Conservation (phyloP, 257 asterid species). For the Striga asiatica region DNA sequence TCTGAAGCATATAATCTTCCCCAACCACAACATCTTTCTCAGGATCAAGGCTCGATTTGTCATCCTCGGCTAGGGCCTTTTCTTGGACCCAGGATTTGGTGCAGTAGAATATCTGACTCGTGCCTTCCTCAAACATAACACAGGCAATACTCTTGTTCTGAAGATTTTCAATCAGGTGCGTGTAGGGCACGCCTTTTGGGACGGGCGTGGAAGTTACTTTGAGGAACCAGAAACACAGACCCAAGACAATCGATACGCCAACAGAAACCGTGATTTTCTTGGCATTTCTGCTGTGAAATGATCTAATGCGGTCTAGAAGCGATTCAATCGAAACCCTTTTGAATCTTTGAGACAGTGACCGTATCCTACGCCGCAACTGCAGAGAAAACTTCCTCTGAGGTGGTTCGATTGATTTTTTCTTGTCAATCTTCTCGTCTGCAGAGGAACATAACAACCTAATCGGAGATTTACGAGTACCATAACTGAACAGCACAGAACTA, state of each 20-base stretch:
- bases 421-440: slow-evolving; percentile 39
- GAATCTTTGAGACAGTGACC: slow-evolving; percentile 44
- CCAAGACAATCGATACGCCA: slow-evolving; percentile 47
- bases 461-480: slow-evolving; percentile 21
- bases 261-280: slow-evolving; percentile 52
- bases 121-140: slow-evolving; percentile 91
- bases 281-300: slow-evolving; percentile 52
- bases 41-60: no score
- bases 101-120: slow-evolving; percentile 66
- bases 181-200: slow-evolving; percentile 69
- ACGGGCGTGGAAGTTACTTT: slow-evolving; percentile 57
- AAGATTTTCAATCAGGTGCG: slow-evolving; percentile 60
- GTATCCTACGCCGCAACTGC: slow-evolving; percentile 57
- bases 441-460: slow-evolving; percentile 30
- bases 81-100: slow-evolving; percentile 21
- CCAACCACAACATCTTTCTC: slow-evolving; percentile 19
- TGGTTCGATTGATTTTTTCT: slow-evolving; percentile 19
- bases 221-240: slow-evolving; percentile 70
- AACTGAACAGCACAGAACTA: slow-evolving; percentile 31
- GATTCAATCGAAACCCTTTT: slow-evolving; percentile 43
- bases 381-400: slow-evolving; percentile 38
- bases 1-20: slow-evolving; percentile 18
- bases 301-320: slow-evolving; percentile 32
- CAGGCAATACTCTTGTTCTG: slow-evolving; percentile 54
- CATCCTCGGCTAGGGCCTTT: slow-evolving; percentile 9